A percentile compares a stretch with the other conserved stretches of the same genome.
These are phyloP conservation scores for Aureobasidium sp. DNA, from an alignment of 2,329 filamentous ascomycete genomes.

Conservation along the genomic window DNA sequence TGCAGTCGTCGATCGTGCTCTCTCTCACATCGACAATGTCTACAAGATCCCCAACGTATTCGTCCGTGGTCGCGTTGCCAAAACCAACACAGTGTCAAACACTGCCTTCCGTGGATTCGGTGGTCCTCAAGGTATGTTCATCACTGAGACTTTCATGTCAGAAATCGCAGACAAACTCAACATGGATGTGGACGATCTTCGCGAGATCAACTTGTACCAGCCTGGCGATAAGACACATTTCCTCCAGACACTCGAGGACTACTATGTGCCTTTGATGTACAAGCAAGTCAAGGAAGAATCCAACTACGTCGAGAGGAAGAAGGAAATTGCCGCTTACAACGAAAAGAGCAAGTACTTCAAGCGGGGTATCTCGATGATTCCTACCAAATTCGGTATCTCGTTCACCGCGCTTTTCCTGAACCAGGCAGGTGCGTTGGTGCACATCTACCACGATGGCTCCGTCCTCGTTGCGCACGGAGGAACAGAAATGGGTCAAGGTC, in stretches of 20 bases:
- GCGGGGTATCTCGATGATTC: slow-evolving; percentile 75
- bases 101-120: slow-evolving; percentile 96
- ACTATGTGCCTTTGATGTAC: slow-evolving; percentile 95
- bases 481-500: slow-evolving; percentile 95
- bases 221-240: slow-evolving; percentile 74
- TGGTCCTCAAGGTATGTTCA: slow-evolving; percentile 92
- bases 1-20: slow-evolving; percentile 74
- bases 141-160: slow-evolving; percentile 79
- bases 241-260: slow-evolving; percentile 81
- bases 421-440: slow-evolving; percentile 88
- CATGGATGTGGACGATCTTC: slow-evolving; percentile 73
- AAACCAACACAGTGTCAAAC: slow-evolving; percentile 96
- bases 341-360: slow-evolving; percentile 88
- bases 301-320: slow-evolving; percentile 59
- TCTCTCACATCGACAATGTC: slow-evolving; percentile 81
- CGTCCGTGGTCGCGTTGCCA: slow-evolving; percentile 77
- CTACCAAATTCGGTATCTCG: slow-evolving; percentile 96
- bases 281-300: slow-evolving; percentile 74
- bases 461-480: slow-evolving; percentile 90
- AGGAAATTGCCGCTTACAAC: slow-evolving; percentile 73
- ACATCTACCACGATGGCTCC: slow-evolving; percentile 94
- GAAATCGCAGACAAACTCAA: slow-evolving; percentile 81
- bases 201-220: slow-evolving; percentile 84
- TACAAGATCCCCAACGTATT: slow-evolving; percentile 83
- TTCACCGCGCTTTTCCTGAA: slow-evolving; percentile 96